Percentiles rank a stretch among this genome's conserved stretches.
phyloP scores from a whole-genome alignment of 352 stramenopile genomes.

The Globisporangium emineosum region DNA sequence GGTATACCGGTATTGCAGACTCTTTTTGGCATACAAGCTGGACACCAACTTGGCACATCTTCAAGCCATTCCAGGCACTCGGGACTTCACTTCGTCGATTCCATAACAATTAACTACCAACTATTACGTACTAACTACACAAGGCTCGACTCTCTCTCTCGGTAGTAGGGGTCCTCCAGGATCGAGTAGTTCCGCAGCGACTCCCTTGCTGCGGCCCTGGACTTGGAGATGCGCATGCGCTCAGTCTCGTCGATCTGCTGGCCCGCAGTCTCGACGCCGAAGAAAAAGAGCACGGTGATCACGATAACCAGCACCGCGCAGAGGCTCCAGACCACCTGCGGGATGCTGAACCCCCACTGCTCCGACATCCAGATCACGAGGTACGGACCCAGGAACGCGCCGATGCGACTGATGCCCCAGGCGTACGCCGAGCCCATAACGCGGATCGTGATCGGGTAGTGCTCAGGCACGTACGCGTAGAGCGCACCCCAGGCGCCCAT shows the following conservation, averaged over 20 bases:
- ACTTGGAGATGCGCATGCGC: conserved; percentile 5
- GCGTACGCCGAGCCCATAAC: conserved; percentile 21
- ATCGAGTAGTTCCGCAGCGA: conserved; percentile 9
- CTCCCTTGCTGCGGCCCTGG: not conserved
- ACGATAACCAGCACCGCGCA: conserved; percentile 6
- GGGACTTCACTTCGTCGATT: not conserved
- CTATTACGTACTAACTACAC: not conserved
- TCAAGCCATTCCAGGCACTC: not conserved
- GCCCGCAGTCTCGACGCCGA: conserved; percentile 18
- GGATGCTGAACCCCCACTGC: conserved; percentile 3
- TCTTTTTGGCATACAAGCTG: no score
- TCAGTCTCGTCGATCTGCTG: conserved; percentile 15
- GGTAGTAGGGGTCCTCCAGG: conserved; percentile 2
- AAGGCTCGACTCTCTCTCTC: not conserved
- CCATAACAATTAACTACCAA: not conserved
- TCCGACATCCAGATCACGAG: conserved; percentile 16
- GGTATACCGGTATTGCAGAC: no score
- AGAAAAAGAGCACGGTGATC: conserved; percentile 14
- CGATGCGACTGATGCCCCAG: conserved; percentile 19
- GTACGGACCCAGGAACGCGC: conserved; percentile 24
- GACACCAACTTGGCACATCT: no score
- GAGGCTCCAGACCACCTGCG: conserved; percentile 2
- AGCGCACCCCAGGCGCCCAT: conserved; percentile 17
- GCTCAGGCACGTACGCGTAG: conserved; percentile 28
- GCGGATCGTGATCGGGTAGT: conserved; percentile 26